Percentiles rank a stretch among this genome's conserved stretches.
phyloP scores from a whole-genome alignment of 202 grass and related monocot species.

The Dendrocalamus latiflorus region DNA sequence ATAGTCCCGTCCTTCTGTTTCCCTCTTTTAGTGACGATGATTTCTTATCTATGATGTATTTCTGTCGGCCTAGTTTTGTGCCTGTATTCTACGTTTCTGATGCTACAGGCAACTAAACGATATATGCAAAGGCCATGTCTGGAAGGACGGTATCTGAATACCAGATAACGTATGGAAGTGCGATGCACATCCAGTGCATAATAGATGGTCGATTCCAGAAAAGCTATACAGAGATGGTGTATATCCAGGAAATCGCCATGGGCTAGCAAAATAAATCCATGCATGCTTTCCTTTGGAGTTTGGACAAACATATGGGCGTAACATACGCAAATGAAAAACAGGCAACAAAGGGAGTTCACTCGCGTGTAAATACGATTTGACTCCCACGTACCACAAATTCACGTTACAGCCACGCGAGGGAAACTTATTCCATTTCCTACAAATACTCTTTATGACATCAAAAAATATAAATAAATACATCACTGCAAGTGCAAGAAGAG shows the following conservation, averaged over 20 bases:
- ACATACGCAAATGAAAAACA: no score
- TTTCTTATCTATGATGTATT: slow-evolving; percentile 16
- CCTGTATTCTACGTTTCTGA: background rate
- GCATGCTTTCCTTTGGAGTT: background rate
- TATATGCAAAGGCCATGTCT: background rate
- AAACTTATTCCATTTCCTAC: background rate
- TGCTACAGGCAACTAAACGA: background rate
- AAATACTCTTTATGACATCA: background rate
- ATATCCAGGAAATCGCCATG: background rate
- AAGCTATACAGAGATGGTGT: background rate
- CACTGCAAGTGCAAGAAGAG: background rate
- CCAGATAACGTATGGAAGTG: background rate
- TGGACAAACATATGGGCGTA: background rate
- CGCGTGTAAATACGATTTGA: background rate
- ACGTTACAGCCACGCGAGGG: background rate
- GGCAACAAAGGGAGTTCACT: background rate
- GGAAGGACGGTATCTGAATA: background rate
- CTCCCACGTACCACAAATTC: background rate
- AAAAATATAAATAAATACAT: background rate
- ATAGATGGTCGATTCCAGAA: background rate
- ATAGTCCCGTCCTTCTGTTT: slow-evolving; percentile 11
- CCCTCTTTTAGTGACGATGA: background rate
- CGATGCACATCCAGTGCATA: background rate
- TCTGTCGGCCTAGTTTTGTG: background rate
- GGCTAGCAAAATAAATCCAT: background rate